Conservation (phyloP, 208 protist genomes). For the Strigomonas culicis region DNA sequence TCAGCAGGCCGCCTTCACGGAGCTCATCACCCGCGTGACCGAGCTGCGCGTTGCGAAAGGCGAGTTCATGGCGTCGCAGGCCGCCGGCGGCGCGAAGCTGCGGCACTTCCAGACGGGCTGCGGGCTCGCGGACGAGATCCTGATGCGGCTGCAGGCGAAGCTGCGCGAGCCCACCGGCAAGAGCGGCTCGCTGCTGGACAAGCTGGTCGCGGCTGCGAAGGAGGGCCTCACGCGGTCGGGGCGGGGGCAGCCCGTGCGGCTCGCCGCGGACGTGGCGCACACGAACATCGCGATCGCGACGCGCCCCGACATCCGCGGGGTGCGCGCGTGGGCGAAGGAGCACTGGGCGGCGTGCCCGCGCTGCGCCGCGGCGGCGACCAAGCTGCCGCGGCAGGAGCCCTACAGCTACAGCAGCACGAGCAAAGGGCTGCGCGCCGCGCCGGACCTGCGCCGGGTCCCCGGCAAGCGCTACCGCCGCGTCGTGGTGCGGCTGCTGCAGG, state of each 20-base stretch:
- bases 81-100: slow-evolving; percentile 5
- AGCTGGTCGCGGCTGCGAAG: slow-evolving; percentile 19
- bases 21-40: slow-evolving; percentile 56
- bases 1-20: slow-evolving; percentile 33
- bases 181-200: slow-evolving; percentile 21
- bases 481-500: slow-evolving; percentile 20
- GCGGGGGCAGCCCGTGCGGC: background rate
- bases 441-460: slow-evolving; percentile 26
- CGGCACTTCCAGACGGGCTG: slow-evolving; percentile 35
- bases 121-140: slow-evolving; percentile 21
- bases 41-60: slow-evolving; percentile 36
- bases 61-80: slow-evolving; percentile 23
- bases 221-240: slow-evolving; percentile 20
- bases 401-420: slow-evolving; percentile 23
- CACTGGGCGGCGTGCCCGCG: slow-evolving; percentile 27
- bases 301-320: slow-evolving; percentile 38
- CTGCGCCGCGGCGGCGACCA: slow-evolving; percentile 22
- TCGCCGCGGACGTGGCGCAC: slow-evolving; percentile 17
- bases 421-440: slow-evolving; percentile 27
- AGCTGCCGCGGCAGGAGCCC: slow-evolving; percentile 25
- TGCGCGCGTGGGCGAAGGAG: slow-evolving; percentile 29
- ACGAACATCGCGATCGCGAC: slow-evolving; percentile 37
- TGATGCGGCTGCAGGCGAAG: slow-evolving; percentile 24
- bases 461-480: slow-evolving; percentile 35
- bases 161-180: background rate